These are phyloP conservation scores for Oryza nivara DNA, from an alignment of 176 grass and related monocot species.

Conservation along the genomic window DNA sequence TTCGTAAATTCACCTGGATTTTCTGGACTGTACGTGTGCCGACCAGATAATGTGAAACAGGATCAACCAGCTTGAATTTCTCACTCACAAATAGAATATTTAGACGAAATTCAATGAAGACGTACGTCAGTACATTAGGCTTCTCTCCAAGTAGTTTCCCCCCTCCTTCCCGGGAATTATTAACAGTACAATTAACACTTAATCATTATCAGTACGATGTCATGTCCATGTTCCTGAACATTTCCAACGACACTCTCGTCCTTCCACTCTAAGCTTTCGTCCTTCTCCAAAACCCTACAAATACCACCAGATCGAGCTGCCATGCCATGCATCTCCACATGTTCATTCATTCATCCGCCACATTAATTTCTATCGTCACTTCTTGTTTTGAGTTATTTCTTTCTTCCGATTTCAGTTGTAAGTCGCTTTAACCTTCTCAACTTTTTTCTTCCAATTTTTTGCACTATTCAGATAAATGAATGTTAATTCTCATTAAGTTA, in stretches of 20 bases:
- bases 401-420: too few relatives aligned
- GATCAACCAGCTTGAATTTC: too few relatives aligned
- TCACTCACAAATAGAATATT: too few relatives aligned
- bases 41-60: neutral
- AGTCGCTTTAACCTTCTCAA: neutral
- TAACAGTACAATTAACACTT: too few relatives aligned
- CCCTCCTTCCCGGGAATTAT: conserved; percentile 28
- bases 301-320: neutral
- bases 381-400: too few relatives aligned
- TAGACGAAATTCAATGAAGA: neutral
- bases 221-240: conserved; percentile 12
- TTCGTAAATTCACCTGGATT: neutral
- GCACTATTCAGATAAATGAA: too few relatives aligned
- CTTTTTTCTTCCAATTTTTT: neutral
- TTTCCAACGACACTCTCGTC: neutral
- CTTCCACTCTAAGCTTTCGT: conserved; percentile 18
- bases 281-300: conserved; percentile 36
- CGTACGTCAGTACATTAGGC: neutral
- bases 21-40: neutral
- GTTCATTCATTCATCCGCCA: too few relatives aligned
- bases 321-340: neutral
- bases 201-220: too few relatives aligned
- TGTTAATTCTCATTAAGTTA: too few relatives aligned
- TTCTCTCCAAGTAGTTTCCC: neutral
- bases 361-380: too few relatives aligned